These are phyloP conservation scores for Rutstroemia sp. DNA, from an alignment of 2,329 filamentous ascomycete genomes.

Conservation along the genomic window DNA sequence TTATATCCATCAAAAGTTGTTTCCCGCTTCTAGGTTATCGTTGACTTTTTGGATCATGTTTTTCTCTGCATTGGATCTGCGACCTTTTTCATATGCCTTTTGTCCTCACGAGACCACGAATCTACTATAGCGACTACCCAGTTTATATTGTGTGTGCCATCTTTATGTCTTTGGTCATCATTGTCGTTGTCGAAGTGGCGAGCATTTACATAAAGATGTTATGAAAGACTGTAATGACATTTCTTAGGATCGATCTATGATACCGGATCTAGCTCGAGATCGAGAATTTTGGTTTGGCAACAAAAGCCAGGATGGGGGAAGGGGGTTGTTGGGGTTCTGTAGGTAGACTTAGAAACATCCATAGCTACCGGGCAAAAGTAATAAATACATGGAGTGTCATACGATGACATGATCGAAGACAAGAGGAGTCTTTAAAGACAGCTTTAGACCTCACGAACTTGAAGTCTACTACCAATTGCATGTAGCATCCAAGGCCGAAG, in stretches of 20 bases:
- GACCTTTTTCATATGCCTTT: constrained; percentile 22
- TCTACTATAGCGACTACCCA: constrained; percentile 33
- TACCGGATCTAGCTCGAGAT: neutral
- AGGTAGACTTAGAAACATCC: constrained; percentile 5
- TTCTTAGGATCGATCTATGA: constrained; percentile 3
- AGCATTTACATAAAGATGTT: constrained; percentile 15
- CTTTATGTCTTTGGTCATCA: constrained; percentile 14
- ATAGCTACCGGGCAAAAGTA: constrained; percentile 1
- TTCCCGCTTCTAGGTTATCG: constrained; percentile 27
- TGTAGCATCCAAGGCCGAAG: too few species aligned
- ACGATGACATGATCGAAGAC: too few species aligned
- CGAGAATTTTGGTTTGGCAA: neutral
- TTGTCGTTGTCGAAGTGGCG: constrained; percentile 13
- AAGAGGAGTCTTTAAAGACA: too few species aligned
- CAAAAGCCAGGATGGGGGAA: neutral
- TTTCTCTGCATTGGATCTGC: constrained; percentile 23
- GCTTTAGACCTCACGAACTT: too few species aligned
- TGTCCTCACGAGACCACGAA: constrained; percentile 31
- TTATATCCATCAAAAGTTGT: constrained; percentile 27
- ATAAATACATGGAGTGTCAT: neutral
- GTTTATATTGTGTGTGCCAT: constrained; percentile 23
- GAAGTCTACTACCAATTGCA: too few species aligned
- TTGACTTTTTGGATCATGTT: constrained; percentile 21
- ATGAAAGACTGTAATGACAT: constrained; percentile 11
- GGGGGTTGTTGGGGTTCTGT: neutral